A percentile compares a stretch with the other conserved stretches of the same genome.
Evolutionary conservation across 2,329 filamentous ascomycete genomes (phyloP).

Genomic region (Diaporthe sp.): DNA sequence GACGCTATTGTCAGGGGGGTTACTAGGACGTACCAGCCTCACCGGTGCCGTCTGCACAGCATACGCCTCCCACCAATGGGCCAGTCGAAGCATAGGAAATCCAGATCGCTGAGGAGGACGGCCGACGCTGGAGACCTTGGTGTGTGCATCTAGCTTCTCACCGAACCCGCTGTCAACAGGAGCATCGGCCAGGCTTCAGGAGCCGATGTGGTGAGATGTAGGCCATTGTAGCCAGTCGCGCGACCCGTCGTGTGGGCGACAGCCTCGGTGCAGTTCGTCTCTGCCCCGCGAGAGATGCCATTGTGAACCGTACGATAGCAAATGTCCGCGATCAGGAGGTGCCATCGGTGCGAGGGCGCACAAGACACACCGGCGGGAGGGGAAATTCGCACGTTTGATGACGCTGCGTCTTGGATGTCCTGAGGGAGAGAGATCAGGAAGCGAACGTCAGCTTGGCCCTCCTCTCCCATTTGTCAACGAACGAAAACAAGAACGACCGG

Average conservation of each 20-base stretch:
- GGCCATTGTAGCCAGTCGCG: not conserved
- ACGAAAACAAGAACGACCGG: not conserved
- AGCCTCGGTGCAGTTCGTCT: not conserved
- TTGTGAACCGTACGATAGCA: not conserved
- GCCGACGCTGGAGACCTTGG: not conserved
- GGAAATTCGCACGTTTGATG: not conserved
- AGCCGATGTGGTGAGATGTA: not conserved
- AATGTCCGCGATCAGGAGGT: slow-evolving; percentile 18
- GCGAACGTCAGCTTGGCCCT: not conserved
- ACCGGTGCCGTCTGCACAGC: not conserved
- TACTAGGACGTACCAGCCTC: not conserved
- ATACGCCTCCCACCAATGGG: not conserved
- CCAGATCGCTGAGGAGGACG: not conserved
- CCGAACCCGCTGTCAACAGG: not conserved
- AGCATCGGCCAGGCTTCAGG: not conserved
- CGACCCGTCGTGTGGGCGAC: not conserved
- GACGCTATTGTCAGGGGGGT: not conserved
- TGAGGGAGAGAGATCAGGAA: not conserved
- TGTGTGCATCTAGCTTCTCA: not conserved
- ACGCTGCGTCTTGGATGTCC: not conserved
- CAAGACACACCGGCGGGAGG: slow-evolving; percentile 12
- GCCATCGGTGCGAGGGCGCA: slow-evolving; percentile 18
- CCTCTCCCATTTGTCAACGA: slow-evolving; percentile 23
- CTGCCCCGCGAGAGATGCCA: not conserved
- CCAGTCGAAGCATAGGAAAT: not conserved